Evolutionary conservation across 768 basidiomycete genomes (phyloP).

Genomic region (Kwoniella dejecticola): DNA sequence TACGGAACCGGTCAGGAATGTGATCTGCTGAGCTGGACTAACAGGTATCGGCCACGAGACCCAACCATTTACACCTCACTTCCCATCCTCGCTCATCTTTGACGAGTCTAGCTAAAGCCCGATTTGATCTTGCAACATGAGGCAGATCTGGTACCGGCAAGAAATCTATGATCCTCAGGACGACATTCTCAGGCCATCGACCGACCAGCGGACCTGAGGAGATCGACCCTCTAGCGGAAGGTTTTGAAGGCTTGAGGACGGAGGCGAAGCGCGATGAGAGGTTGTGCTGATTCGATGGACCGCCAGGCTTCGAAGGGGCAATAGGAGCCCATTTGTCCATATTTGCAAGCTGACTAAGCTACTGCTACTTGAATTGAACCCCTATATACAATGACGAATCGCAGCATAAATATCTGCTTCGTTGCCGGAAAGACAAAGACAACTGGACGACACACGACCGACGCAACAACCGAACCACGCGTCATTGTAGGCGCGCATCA

Average conservation of each 20-base stretch:
- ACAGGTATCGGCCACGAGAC: conserved; percentile 43
- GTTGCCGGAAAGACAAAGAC: too few relatives aligned
- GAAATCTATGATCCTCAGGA: conserved; percentile 70
- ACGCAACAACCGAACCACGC: too few relatives aligned
- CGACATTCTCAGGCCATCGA: conserved; percentile 73
- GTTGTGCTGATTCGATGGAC: conserved; percentile 57
- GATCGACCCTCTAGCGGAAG: conserved; percentile 17
- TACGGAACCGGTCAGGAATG: background rate
- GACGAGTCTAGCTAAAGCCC: conserved; percentile 66
- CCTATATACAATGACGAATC: too few relatives aligned
- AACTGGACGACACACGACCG: too few relatives aligned
- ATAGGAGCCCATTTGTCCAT: conserved; percentile 35
- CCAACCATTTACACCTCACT: conserved; percentile 66
- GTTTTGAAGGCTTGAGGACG: conserved; percentile 53
- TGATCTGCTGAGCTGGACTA: background rate
- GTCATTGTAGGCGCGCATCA: too few relatives aligned
- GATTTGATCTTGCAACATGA: conserved; percentile 68
- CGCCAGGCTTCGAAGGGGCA: conserved; percentile 56
- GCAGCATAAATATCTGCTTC: too few relatives aligned
- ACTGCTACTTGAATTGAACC: too few relatives aligned
- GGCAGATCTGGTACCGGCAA: conserved; percentile 80
- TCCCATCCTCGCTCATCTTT: conserved; percentile 81
- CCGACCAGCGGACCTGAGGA: conserved; percentile 63
- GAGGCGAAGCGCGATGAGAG: conserved; percentile 53
- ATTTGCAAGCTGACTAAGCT: background rate